Percentiles rank a stretch among this genome's conserved stretches.
Conservation (phyloP, 2,329 filamentous ascomycete species). For the Penicillium sp. region DNA sequence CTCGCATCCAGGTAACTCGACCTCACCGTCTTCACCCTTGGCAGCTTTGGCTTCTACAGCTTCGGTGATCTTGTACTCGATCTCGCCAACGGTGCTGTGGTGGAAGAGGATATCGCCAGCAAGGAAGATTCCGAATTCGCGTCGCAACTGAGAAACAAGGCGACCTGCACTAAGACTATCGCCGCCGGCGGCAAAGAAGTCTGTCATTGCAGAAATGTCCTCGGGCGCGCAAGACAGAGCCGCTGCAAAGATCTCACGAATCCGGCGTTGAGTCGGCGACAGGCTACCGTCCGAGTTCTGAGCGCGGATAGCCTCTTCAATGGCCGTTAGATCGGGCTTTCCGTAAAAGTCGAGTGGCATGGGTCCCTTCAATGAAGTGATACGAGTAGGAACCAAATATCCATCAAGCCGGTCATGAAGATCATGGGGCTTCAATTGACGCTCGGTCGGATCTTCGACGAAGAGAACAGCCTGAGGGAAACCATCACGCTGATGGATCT, state of each 20-base stretch:
- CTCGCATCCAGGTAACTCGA: conserved; percentile 39
- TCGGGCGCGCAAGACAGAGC: conserved; percentile 47
- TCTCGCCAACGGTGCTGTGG: conserved; percentile 49
- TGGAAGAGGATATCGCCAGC: conserved; percentile 59
- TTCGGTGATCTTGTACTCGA: conserved; percentile 30
- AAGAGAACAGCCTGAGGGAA: conserved; percentile 23
- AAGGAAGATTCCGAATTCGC: conserved; percentile 53
- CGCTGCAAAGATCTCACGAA: conserved; percentile 52
- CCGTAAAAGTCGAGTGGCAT: conserved; percentile 40
- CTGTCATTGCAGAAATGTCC: conserved; percentile 47
- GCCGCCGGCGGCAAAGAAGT: conserved; percentile 60
- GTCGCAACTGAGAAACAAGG: conserved; percentile 57
- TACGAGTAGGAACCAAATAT: conserved; percentile 45
- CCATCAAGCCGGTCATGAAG: conserved; percentile 30
- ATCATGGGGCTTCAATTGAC: conserved; percentile 13
- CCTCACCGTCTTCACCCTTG: conserved; percentile 22
- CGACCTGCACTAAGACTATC: conserved; percentile 60
- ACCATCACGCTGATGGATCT: conserved; percentile 23
- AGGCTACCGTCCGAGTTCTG: conserved; percentile 27
- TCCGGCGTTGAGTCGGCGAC: conserved; percentile 39
- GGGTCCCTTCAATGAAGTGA: conserved; percentile 39
- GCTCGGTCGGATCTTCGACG: conserved; percentile 2
- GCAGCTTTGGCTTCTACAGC: conserved; percentile 16
- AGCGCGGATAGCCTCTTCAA: conserved; percentile 38
- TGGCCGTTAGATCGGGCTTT: conserved; percentile 38